phyloP scores from a whole-genome alignment of 352 stramenopile species.

The Phytophthora constricta region DNA sequence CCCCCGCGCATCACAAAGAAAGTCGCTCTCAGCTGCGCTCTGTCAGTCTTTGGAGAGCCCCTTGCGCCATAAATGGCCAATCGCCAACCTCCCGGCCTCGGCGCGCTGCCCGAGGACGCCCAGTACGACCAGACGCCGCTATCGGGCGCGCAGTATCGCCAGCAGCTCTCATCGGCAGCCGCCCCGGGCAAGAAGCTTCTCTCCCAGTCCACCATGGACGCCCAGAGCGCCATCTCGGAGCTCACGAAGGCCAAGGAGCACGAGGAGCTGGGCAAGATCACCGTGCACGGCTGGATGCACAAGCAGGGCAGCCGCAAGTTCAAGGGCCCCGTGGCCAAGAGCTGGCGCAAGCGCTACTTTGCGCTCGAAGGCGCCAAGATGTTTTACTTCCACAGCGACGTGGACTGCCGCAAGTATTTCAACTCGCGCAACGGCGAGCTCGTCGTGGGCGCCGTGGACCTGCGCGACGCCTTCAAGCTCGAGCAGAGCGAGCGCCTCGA shows the following conservation, averaged over 20 bases:
- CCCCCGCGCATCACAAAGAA: constrained; percentile 27
- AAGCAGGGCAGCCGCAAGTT: constrained; percentile 86
- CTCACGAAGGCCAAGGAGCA: constrained; percentile 63
- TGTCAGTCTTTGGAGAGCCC: neutral
- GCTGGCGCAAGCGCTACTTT: constrained; percentile 84
- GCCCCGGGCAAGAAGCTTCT: constrained; percentile 38
- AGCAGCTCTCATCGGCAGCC: constrained; percentile 31
- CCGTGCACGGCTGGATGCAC: constrained; percentile 86
- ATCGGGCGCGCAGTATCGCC: constrained; percentile 32
- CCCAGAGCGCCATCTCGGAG: constrained; percentile 70
- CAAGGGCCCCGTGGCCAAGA: constrained; percentile 81
- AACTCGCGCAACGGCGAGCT: constrained; percentile 80
- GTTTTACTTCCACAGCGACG: constrained; percentile 87
- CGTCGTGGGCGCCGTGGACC: constrained; percentile 76
- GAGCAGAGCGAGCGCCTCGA: constrained; percentile 81
- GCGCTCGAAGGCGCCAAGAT: constrained; percentile 86
- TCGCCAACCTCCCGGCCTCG: constrained; percentile 28
- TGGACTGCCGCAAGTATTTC: constrained; percentile 89
- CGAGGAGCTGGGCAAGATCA: constrained; percentile 65
- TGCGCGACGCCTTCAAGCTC: constrained; percentile 81
- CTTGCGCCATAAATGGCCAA: constrained; percentile 46
- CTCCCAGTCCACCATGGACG: constrained; percentile 42
- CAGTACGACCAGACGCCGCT: constrained; percentile 44
- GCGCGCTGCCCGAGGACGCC: constrained; percentile 41
- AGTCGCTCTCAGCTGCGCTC: constrained; percentile 15